These are phyloP conservation scores for Colletotrichum costaricense DNA, from an alignment of 2,329 filamentous ascomycete genomes.

Conservation along the genomic window DNA sequence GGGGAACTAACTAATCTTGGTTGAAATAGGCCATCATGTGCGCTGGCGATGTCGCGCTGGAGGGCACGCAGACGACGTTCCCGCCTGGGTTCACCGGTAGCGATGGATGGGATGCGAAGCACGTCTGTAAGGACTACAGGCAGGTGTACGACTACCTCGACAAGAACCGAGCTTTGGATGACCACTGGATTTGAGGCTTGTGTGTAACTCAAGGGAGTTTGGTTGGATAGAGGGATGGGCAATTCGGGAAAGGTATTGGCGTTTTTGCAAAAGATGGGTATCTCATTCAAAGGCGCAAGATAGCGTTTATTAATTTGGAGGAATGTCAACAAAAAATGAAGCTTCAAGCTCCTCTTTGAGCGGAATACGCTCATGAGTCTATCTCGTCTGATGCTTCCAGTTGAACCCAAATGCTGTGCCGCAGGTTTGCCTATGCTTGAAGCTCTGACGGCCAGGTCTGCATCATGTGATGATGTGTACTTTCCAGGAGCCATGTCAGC, in stretches of 20 bases:
- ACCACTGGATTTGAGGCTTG: conserved; percentile 48
- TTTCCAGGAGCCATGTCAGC: background rate
- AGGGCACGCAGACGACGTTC: conserved; percentile 53
- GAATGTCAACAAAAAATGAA: background rate
- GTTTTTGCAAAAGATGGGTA: background rate
- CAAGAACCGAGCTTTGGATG: conserved; percentile 46
- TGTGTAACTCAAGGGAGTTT: conserved; percentile 9
- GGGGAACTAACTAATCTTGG: background rate
- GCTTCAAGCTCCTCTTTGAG: background rate
- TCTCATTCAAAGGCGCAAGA: background rate
- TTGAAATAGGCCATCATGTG: conserved; percentile 46
- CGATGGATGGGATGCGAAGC: conserved; percentile 56
- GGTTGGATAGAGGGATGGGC: background rate
- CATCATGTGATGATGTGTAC: background rate
- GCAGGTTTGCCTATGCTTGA: background rate
- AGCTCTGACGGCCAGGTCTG: background rate
- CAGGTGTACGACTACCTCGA: conserved; percentile 49
- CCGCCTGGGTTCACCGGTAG: conserved; percentile 49
- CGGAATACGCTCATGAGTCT: background rate
- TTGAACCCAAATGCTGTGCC: background rate
- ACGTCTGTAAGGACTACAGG: conserved; percentile 53
- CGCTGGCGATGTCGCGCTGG: conserved; percentile 45
- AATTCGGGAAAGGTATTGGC: background rate
- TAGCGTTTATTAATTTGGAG: background rate
- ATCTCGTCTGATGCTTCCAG: background rate